Conservation (phyloP, 257 asterid genomes). For the Primulina eburnea region DNA sequence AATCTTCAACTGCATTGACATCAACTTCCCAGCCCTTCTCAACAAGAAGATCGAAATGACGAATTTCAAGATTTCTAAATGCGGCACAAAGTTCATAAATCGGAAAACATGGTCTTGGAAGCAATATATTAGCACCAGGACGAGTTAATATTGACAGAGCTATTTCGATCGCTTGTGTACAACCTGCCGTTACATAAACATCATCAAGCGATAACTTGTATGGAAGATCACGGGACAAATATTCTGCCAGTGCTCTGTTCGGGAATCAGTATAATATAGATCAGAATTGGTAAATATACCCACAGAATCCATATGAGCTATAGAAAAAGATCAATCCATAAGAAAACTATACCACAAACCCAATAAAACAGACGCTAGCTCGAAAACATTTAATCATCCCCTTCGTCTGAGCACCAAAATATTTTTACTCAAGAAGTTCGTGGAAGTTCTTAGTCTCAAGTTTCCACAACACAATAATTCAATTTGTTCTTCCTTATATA, state of each 20-base stretch:
- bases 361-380: not conserved
- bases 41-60: conserved; percentile 66
- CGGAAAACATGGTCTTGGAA: conserved; percentile 88
- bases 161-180: conserved; percentile 85
- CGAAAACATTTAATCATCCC: not conserved
- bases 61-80: conserved; percentile 55
- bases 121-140: conserved; percentile 73
- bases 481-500: not conserved
- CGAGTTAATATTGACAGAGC: conserved; percentile 52
- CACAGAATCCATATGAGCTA: not conserved
- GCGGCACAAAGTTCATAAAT: conserved; percentile 69
- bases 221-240: conserved; percentile 67
- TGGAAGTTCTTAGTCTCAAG: not conserved
- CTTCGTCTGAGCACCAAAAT: not conserved
- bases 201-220: conserved; percentile 51
- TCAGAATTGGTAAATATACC: not conserved
- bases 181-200: conserved; percentile 76
- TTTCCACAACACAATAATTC: not conserved
- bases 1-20: conserved; percentile 53
- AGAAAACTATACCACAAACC: not conserved
- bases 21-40: conserved; percentile 74
- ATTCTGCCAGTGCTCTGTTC: conserved; percentile 75
- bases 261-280: not conserved
- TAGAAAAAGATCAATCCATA: not conserved
- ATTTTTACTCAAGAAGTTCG: not conserved